A percentile compares a stretch with the other conserved stretches of the same genome.
Evolutionary conservation across 1,139 yeast genomes (phyloP).

Genomic region (Kluyveromyces sp.): DNA sequence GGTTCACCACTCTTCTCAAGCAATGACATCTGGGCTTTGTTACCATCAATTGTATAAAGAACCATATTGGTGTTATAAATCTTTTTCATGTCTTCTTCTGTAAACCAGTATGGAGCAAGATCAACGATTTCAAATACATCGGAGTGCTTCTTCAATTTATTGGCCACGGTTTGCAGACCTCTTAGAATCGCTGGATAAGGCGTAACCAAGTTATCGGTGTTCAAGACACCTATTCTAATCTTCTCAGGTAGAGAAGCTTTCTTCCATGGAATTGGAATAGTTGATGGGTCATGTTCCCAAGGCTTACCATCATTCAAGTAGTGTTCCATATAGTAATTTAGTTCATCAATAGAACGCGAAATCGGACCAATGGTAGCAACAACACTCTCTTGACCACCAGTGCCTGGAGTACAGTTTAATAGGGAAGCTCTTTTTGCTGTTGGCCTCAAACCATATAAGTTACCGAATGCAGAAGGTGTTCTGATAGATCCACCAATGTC

Average conservation of each 20-base stretch:
- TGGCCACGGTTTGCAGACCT: constrained; percentile 13
- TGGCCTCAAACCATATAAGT: constrained; percentile 48
- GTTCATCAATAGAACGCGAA: constrained; percentile 52
- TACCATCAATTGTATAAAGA: constrained; percentile 47
- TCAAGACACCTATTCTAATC: constrained; percentile 13
- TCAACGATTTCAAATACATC: constrained; percentile 32
- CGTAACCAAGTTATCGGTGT: constrained; percentile 11
- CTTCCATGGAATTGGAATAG: no score
- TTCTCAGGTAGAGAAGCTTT: constrained; percentile 3
- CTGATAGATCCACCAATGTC: constrained; percentile 68
- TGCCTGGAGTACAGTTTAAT: constrained; percentile 44
- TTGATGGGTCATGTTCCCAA: no score
- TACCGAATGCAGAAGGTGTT: constrained; percentile 48
- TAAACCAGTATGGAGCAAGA: constrained; percentile 16
- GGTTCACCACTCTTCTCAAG: constrained; percentile 63
- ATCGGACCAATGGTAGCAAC: constrained; percentile 53
- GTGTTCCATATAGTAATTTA: constrained; percentile 51
- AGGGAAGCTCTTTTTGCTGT: constrained; percentile 44
- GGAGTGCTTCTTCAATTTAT: constrained; percentile 1
- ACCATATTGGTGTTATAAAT: constrained; percentile 30
- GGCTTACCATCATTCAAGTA: constrained; percentile 44
- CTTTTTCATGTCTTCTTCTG: constrained; percentile 27
- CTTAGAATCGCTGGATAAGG: constrained; percentile 17
- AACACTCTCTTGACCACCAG: constrained; percentile 48
- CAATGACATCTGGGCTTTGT: constrained; percentile 42